Conservation (phyloP, 2,329 filamentous ascomycete genomes). For the Curvularia verruculosa region DNA sequence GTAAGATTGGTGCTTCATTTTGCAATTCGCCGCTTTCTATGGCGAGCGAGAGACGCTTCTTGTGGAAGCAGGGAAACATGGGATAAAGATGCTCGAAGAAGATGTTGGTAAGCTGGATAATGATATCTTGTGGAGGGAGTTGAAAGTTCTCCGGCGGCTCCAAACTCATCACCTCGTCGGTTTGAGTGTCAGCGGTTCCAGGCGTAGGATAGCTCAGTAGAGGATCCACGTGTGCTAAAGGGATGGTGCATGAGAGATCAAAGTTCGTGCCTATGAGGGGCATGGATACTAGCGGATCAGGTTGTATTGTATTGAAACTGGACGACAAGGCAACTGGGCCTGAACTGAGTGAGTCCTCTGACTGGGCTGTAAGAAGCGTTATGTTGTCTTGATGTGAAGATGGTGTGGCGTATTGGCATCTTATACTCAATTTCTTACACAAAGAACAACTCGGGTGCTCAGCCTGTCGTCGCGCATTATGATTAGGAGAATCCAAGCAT, state of each 20-base stretch:
- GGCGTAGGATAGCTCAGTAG: constrained; percentile 1
- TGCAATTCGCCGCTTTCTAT: constrained; percentile 24
- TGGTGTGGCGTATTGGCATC: constrained; percentile 29
- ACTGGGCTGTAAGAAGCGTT: background rate
- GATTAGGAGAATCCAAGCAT: constrained; percentile 12
- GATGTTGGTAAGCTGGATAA: constrained; percentile 30
- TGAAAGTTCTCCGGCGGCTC: constrained; percentile 12
- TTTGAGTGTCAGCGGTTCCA: background rate
- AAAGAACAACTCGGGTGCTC: constrained; percentile 31
- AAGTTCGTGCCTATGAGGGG: constrained; percentile 20
- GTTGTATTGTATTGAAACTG: background rate
- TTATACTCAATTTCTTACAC: constrained; percentile 33
- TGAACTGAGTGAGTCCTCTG: background rate
- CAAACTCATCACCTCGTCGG: constrained; percentile 2
- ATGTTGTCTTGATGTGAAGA: background rate
- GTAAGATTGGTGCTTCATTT: constrained; percentile 26
- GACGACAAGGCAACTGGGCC: background rate
- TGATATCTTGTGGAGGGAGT: constrained; percentile 24
- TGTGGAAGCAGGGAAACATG: constrained; percentile 40
- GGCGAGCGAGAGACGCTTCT: constrained; percentile 21
- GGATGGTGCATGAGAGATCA: constrained; percentile 3
- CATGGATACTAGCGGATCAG: constrained; percentile 9
- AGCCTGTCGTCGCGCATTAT: constrained; percentile 22
- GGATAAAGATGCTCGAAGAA: constrained; percentile 36
- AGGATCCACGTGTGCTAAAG: background rate